Percentiles rank a stretch among this genome's conserved stretches.
Conservation (phyloP, 176 grass and related monocot species). For the Hyparrhenia diplandra region DNA sequence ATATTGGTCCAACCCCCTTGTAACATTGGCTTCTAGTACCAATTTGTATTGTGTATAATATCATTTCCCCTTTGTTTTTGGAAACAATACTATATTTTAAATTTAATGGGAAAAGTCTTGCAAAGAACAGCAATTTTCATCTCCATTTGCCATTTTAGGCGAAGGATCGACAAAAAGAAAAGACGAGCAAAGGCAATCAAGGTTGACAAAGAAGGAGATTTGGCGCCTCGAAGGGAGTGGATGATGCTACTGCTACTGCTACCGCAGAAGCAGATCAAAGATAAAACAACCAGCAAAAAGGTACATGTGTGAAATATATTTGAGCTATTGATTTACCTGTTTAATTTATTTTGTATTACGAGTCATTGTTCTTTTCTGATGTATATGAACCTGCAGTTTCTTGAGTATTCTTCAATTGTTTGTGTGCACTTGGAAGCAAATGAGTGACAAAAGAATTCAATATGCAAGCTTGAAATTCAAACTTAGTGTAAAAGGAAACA, state of each 20-base stretch:
- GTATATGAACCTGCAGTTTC: not conserved
- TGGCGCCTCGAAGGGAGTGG: slow-evolving; percentile 73
- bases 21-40: not conserved
- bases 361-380: slow-evolving; percentile 8
- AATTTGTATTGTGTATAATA: too few species aligned
- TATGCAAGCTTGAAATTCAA: slow-evolving; percentile 21
- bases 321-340: not conserved
- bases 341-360: not conserved
- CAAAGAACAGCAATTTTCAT: not conserved
- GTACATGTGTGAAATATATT: slow-evolving; percentile 33
- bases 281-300: slow-evolving; percentile 72
- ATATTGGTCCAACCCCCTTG: not conserved
- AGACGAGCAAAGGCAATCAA: slow-evolving; percentile 81
- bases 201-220: slow-evolving; percentile 85
- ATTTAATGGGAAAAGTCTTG: not conserved
- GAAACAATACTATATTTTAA: not conserved
- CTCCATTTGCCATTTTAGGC: slow-evolving; percentile 47
- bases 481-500: not conserved
- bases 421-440: not conserved
- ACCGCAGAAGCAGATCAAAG: slow-evolving; percentile 59
- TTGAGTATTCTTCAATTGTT: not conserved
- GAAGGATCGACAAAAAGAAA: slow-evolving; percentile 79
- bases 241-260: slow-evolving; percentile 45
- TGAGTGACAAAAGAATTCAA: not conserved
- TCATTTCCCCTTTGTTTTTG: not conserved